phyloP scores from a whole-genome alignment of 1,284 basidiomycete genomes.

The Austroboletus novae-zelandiae region DNA sequence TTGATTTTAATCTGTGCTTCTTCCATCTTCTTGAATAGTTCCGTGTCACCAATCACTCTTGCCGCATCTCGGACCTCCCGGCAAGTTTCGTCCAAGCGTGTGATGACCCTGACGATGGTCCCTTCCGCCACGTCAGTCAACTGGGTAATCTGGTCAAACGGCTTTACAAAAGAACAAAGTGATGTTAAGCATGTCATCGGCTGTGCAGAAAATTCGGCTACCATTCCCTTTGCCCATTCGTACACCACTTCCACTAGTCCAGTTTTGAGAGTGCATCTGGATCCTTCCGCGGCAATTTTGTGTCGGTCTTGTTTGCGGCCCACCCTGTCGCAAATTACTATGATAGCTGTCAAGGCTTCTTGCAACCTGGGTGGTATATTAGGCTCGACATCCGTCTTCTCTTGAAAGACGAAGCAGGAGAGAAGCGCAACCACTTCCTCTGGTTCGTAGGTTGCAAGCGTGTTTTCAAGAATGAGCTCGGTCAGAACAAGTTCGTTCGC shows the following conservation, averaged over 20 bases:
- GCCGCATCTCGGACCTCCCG: slow-evolving; percentile 96
- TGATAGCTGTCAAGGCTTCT: slow-evolving; percentile 77
- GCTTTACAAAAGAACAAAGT: slow-evolving; percentile 45
- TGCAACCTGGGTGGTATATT: slow-evolving; percentile 74
- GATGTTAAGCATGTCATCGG: background rate
- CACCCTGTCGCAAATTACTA: slow-evolving; percentile 82
- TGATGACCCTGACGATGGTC: slow-evolving; percentile 96
- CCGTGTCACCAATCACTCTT: slow-evolving; percentile 94
- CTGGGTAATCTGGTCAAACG: slow-evolving; percentile 91
- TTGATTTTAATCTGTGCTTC: slow-evolving; percentile 91
- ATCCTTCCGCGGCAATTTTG: slow-evolving; percentile 78
- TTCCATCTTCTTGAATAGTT: slow-evolving; percentile 97
- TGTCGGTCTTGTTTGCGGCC: slow-evolving; percentile 76
- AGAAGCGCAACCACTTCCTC: slow-evolving; percentile 97
- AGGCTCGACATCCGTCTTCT: slow-evolving; percentile 91
- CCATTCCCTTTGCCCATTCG: slow-evolving; percentile 99
- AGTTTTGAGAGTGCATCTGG: slow-evolving; percentile 75
- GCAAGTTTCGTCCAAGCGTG: slow-evolving; percentile 95
- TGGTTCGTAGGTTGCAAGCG: slow-evolving; percentile 85
- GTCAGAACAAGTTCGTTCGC: slow-evolving; percentile 94
- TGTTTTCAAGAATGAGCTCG: slow-evolving; percentile 96
- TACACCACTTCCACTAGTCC: slow-evolving; percentile 96
- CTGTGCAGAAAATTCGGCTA: slow-evolving; percentile 36
- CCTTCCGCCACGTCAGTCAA: slow-evolving; percentile 97
- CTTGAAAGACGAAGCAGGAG: slow-evolving; percentile 96